These are phyloP conservation scores for Hylodesmum podocarpum DNA, from an alignment of 306 rosid genomes.

Conservation along the genomic window DNA sequence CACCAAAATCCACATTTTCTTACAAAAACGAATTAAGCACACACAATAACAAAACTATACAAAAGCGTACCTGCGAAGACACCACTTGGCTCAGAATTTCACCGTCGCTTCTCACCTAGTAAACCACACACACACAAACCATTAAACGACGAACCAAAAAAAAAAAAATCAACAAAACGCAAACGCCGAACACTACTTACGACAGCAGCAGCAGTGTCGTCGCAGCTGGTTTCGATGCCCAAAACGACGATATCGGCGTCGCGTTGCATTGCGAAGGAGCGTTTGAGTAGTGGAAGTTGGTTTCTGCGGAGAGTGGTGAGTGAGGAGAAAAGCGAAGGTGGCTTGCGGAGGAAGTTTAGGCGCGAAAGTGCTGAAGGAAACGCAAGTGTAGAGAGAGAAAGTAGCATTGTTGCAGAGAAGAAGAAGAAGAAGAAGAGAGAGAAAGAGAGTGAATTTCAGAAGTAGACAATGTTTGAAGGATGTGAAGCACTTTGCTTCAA, in stretches of 20 bases:
- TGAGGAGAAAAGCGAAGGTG: conserved; percentile 45
- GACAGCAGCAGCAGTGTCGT: conserved; percentile 94
- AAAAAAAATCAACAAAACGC: background rate
- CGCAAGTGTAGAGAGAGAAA: conserved; percentile 42
- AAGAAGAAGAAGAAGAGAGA: background rate
- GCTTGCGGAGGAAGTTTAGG: conserved; percentile 56
- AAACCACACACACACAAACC: background rate
- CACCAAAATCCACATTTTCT: background rate
- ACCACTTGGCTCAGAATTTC: conserved; percentile 89
- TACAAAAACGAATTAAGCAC: background rate
- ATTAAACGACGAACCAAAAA: background rate
- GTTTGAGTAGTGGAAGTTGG: conserved; percentile 11
- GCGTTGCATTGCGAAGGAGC: conserved; percentile 25
- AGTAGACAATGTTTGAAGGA: no score
- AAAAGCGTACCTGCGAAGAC: conserved; percentile 75
- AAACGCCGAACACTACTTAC: conserved; percentile 42
- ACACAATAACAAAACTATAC: background rate
- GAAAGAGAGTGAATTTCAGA: no score
- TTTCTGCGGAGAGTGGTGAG: conserved; percentile 30
- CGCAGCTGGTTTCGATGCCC: conserved; percentile 98
- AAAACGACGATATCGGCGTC: conserved; percentile 55
- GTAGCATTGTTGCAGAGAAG: background rate
- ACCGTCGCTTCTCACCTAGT: conserved; percentile 85
- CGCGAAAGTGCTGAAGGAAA: conserved; percentile 61
- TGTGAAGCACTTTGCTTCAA: no score